Percentiles rank a stretch among this genome's conserved stretches.
Evolutionary conservation across 208 protist genomes (phyloP).

Genomic region (Acanthamoeba culbertsoni): DNA sequence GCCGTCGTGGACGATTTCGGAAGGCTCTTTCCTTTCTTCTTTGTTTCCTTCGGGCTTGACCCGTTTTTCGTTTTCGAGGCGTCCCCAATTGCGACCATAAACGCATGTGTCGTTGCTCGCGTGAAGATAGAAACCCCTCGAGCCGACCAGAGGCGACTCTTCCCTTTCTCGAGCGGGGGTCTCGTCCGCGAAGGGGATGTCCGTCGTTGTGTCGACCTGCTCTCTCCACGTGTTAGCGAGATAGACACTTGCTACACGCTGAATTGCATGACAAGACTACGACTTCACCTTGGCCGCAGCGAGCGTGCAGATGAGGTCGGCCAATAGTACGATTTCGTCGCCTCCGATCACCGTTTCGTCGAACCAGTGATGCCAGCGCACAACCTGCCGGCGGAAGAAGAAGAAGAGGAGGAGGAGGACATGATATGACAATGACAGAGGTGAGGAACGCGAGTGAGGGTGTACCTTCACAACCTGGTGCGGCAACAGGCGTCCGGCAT

Average conservation of each 20-base stretch:
- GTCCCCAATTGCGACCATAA: slow-evolving; percentile 10
- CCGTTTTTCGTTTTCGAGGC: neutral
- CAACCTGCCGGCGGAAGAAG: neutral
- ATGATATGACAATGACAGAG: neutral
- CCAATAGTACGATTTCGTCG: neutral
- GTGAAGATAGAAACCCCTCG: slow-evolving; percentile 33
- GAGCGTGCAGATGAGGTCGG: neutral
- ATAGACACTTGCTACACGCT: neutral
- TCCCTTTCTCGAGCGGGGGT: neutral
- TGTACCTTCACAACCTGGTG: neutral
- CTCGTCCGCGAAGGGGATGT: neutral
- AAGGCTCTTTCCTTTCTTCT: neutral
- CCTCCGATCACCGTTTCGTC: slow-evolving; percentile 47
- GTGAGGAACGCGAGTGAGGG: neutral
- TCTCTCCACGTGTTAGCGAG: too few species aligned
- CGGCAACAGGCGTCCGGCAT: neutral
- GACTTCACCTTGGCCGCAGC: neutral
- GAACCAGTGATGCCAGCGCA: neutral
- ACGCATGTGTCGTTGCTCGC: slow-evolving; percentile 9
- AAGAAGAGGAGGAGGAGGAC: neutral
- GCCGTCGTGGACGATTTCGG: neutral
- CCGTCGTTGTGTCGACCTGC: neutral
- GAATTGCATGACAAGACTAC: neutral
- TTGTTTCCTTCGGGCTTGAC: neutral
- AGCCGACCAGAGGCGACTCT: neutral